A percentile compares a stretch with the other conserved stretches of the same genome.
Evolutionary conservation across 2,329 filamentous ascomycete species (phyloP).

Genomic region (Fusarium sublunatum): DNA sequence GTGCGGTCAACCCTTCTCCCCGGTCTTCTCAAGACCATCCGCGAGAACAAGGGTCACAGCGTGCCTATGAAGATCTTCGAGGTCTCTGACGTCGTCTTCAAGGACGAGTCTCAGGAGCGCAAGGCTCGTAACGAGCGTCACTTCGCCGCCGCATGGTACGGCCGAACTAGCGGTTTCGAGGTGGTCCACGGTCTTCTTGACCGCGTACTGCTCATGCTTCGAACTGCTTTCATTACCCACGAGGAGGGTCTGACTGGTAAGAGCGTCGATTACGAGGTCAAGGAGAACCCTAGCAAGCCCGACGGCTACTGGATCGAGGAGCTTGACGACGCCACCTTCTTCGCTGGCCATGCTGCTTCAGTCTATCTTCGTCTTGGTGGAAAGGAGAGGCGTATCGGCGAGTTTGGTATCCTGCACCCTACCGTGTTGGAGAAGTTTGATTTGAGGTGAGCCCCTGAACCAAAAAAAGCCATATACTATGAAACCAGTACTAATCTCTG

Average conservation of each 20-base stretch:
- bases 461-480: background rate
- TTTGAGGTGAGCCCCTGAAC: constrained; percentile 69
- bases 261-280: constrained; percentile 64
- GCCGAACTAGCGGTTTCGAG: constrained; percentile 94
- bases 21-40: constrained; percentile 90
- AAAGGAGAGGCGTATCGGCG: constrained; percentile 81
- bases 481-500: constrained; percentile 35
- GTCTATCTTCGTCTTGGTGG: constrained; percentile 81
- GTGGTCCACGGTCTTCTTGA: constrained; percentile 94
- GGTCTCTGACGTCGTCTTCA: constrained; percentile 90
- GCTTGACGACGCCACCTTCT: constrained; percentile 90
- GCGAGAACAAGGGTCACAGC: constrained; percentile 89
- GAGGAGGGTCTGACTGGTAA: constrained; percentile 73
- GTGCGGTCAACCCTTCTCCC: constrained; percentile 88
- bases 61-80: constrained; percentile 95
- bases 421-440: constrained; percentile 94
- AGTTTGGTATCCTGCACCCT: constrained; percentile 94
- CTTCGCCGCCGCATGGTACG: constrained; percentile 96
- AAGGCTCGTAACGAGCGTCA: constrained; percentile 93
- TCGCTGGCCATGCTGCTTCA: constrained; percentile 87
- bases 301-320: constrained; percentile 95
- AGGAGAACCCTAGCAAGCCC: constrained; percentile 65
- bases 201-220: constrained; percentile 91
- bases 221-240: constrained; percentile 79
- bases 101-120: constrained; percentile 83